Conservation (phyloP, 108 stramenopile species). For the Discostella stelligeroides region DNA sequence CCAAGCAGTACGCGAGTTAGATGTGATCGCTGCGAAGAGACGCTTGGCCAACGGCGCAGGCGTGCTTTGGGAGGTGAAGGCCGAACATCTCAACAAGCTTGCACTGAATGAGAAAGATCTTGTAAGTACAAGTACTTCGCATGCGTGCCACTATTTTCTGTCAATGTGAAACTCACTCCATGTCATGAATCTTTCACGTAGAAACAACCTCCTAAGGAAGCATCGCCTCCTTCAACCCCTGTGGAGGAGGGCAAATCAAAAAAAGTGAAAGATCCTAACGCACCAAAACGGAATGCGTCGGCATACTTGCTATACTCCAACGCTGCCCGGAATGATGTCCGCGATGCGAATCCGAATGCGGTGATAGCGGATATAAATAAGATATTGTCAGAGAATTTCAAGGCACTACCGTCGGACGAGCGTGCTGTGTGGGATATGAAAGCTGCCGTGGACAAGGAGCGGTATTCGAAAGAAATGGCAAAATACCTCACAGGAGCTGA, state of each 20-base stretch:
- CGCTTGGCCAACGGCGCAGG: slow-evolving; percentile 56
- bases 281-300: slow-evolving; percentile 75
- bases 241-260: slow-evolving; percentile 58
- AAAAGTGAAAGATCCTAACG: slow-evolving; percentile 76
- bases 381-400: slow-evolving; percentile 74
- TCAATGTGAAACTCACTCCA: background rate
- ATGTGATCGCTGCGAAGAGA: slow-evolving; percentile 73
- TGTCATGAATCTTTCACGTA: slow-evolving; percentile 3
- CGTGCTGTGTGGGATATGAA: slow-evolving; percentile 52
- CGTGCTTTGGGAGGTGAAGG: slow-evolving; percentile 83
- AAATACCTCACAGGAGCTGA: slow-evolving; percentile 22
- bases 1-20: slow-evolving; percentile 75
- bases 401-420: slow-evolving; percentile 67
- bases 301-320: slow-evolving; percentile 84
- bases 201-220: slow-evolving; percentile 28
- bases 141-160: background rate
- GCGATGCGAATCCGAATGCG: slow-evolving; percentile 74
- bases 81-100: slow-evolving; percentile 57
- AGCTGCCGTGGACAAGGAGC: slow-evolving; percentile 56
- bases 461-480: slow-evolving; percentile 65
- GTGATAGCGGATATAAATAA: slow-evolving; percentile 76
- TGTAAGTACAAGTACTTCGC: slow-evolving; percentile 25
- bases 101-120: slow-evolving; percentile 50
- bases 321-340: slow-evolving; percentile 61
- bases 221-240: background rate